Percentiles rank a stretch among this genome's conserved stretches.
These are phyloP conservation scores for Guyanaporus albipodus DNA, from an alignment of 768 basidiomycete species.

Conservation along the genomic window DNA sequence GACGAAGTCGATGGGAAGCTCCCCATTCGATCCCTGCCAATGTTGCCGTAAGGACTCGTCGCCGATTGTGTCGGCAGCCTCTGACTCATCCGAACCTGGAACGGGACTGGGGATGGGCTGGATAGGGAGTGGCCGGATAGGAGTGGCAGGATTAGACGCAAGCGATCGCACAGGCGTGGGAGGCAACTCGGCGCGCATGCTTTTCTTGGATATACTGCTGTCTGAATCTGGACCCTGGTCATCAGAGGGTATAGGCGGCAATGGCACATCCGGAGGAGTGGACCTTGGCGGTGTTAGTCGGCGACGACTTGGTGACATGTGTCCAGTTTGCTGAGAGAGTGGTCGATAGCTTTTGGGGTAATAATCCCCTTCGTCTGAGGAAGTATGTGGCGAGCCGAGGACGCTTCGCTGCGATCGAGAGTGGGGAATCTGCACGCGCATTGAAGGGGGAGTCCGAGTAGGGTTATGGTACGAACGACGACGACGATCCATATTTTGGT, in stretches of 20 bases:
- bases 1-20: slow-evolving; percentile 4
- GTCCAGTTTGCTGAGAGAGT: background rate
- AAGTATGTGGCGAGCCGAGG: background rate
- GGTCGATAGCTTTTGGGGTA: background rate
- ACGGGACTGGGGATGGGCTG: slow-evolving; percentile 19
- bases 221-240: background rate
- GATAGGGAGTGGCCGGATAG: slow-evolving; percentile 14
- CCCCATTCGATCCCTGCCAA: slow-evolving; percentile 3
- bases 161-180: slow-evolving; percentile 3
- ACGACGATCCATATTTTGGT: background rate
- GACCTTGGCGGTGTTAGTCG: slow-evolving; percentile 10
- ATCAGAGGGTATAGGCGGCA: slow-evolving; percentile 22
- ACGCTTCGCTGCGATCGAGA: slow-evolving; percentile 1
- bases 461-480: background rate
- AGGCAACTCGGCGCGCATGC: background rate
- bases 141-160: background rate
- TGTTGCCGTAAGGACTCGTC: slow-evolving; percentile 2
- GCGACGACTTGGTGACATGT: slow-evolving; percentile 1
- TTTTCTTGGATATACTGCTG: background rate
- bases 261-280: slow-evolving; percentile 15
- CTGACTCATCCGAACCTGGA: slow-evolving; percentile 9
- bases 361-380: slow-evolving; percentile 8
- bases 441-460: background rate
- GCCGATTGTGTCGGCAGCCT: background rate
- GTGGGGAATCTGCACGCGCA: background rate